These are phyloP conservation scores for Botrytis squamosa DNA, from an alignment of 2,329 filamentous ascomycete genomes.

Conservation along the genomic window DNA sequence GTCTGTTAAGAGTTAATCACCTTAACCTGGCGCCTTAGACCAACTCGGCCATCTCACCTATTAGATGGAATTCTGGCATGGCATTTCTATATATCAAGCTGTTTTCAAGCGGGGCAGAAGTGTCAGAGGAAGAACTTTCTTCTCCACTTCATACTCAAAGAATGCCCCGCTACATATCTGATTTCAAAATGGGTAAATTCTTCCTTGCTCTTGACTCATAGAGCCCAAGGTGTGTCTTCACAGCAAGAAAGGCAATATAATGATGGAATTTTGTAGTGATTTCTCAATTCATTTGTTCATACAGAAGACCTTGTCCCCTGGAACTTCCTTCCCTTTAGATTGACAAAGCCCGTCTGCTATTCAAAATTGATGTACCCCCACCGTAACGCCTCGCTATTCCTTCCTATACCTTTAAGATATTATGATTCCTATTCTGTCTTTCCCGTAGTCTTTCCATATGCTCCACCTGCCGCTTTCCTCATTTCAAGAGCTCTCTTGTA, in stretches of 20 bases:
- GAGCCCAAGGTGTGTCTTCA: neutral
- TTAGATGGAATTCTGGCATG: fast-evolving
- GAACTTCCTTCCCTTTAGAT: neutral
- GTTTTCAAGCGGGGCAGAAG: neutral
- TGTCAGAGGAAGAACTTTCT: neutral
- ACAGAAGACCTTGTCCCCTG: neutral
- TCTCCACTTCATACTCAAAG: neutral
- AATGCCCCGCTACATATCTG: neutral
- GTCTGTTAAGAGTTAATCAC: neutral
- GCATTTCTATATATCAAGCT: neutral
- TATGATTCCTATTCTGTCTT: neutral
- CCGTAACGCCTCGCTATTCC: constrained; percentile 15
- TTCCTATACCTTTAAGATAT: neutral
- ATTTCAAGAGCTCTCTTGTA: constrained; percentile 90
- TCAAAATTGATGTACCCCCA: neutral
- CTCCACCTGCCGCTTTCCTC: constrained; percentile 71
- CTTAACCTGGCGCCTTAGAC: constrained; percentile 20
- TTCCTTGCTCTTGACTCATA: neutral
- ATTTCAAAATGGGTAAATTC: neutral
- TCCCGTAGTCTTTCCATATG: constrained; percentile 41
- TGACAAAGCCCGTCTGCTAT: neutral
- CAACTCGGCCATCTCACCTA: constrained; percentile 16
- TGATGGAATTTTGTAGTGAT: neutral
- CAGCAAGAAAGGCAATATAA: neutral
- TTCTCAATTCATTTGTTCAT: neutral